These are phyloP conservation scores for Teratosphaeria epicoccoides DNA, from an alignment of 2,329 filamentous ascomycete genomes.

Conservation along the genomic window DNA sequence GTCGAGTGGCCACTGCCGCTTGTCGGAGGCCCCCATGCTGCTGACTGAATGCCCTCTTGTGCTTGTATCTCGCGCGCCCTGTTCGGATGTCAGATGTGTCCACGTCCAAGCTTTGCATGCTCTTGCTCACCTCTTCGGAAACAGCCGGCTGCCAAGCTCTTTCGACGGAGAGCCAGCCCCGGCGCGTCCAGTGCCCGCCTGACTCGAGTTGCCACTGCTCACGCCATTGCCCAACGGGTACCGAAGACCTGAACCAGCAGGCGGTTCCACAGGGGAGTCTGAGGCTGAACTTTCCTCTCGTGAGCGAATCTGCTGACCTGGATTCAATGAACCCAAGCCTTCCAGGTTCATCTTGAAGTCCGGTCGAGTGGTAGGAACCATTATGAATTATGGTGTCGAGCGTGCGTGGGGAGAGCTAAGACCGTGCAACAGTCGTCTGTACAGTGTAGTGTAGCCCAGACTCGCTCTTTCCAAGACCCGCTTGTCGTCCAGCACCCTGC, in stretches of 20 bases:
- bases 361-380: slow-evolving; percentile 71
- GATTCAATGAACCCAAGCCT: slow-evolving; percentile 58
- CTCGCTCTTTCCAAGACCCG: slow-evolving; percentile 5
- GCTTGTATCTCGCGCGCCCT: slow-evolving; percentile 95
- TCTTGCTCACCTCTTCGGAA: slow-evolving; percentile 71
- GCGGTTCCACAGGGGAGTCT: slow-evolving; percentile 69
- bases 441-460: slow-evolving; percentile 1
- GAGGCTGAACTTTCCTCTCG: slow-evolving; percentile 69
- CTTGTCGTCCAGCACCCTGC: neutral
- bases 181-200: slow-evolving; percentile 53
- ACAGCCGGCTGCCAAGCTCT: slow-evolving; percentile 72
- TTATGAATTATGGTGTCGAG: slow-evolving; percentile 45
- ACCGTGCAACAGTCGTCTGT: slow-evolving; percentile 8
- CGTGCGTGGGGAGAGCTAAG: neutral
- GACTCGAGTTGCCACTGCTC: slow-evolving; percentile 35
- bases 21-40: slow-evolving; percentile 83
- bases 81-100: slow-evolving; percentile 6
- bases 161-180: slow-evolving; percentile 95
- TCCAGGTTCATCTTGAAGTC: slow-evolving; percentile 75
- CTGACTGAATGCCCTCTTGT: slow-evolving; percentile 71
- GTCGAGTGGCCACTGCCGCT: slow-evolving; percentile 95
- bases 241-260: slow-evolving; percentile 52
- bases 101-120: neutral
- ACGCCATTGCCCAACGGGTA: slow-evolving; percentile 61
- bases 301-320: slow-evolving; percentile 50